These are phyloP conservation scores for Hippophae rhamnoides DNA, from an alignment of 306 rosid species.

Conservation along the genomic window DNA sequence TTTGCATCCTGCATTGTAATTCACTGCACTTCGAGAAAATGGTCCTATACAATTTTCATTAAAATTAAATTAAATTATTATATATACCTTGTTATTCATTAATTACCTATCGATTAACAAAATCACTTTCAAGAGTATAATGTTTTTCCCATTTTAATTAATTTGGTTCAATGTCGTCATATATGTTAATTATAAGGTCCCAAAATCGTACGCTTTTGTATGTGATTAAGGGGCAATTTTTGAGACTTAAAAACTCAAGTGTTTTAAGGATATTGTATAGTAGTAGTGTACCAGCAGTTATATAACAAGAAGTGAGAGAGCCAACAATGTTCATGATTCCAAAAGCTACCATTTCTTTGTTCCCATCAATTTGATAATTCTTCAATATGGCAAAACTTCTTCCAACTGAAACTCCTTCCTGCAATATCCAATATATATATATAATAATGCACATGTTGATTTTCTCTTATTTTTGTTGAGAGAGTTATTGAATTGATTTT, in stretches of 20 bases:
- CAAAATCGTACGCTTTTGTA: no score
- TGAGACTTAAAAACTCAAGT: no score
- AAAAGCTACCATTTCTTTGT: constrained; percentile 81
- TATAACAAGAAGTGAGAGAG: constrained; percentile 80
- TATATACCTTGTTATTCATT: background rate
- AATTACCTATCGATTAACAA: background rate
- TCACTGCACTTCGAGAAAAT: constrained; percentile 87
- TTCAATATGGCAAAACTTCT: constrained; percentile 65
- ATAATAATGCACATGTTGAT: background rate
- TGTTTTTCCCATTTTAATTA: no score
- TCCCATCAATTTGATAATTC: constrained; percentile 78
- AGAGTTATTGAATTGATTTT: no score
- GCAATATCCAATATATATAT: background rate
- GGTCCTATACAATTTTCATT: constrained; percentile 54
- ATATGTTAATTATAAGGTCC: no score
- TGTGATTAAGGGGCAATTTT: no score
- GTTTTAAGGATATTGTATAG: background rate
- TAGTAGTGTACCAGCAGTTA: constrained; percentile 59
- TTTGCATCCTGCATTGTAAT: constrained; percentile 65
- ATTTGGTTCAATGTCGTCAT: no score
- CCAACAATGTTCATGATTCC: constrained; percentile 80
- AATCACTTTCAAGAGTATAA: no score
- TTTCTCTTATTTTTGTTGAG: no score
- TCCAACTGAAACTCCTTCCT: constrained; percentile 98
- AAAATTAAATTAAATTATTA: no score